Evolutionary conservation across 2,329 filamentous ascomycete species (phyloP).

Genomic region (Alternaria sp.): DNA sequence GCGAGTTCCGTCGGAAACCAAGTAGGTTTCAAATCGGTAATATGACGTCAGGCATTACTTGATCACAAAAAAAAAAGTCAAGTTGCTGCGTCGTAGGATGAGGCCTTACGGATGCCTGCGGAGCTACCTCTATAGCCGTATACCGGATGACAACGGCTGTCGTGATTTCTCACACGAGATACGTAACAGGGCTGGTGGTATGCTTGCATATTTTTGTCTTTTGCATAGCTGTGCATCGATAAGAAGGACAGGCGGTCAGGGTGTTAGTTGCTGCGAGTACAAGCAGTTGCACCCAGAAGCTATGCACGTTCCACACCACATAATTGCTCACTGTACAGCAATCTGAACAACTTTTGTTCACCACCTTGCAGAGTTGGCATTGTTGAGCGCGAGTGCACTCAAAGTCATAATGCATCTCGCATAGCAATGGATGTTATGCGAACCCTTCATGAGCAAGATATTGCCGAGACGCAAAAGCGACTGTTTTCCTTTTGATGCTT

Average conservation of each 20-base stretch:
- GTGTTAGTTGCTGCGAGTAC: not conserved
- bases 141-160: not conserved
- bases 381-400: not conserved
- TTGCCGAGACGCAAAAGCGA: not conserved
- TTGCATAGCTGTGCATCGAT: not conserved
- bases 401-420: not conserved
- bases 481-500: not conserved
- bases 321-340: not conserved
- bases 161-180: not conserved
- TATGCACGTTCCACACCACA: not conserved
- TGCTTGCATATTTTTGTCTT: not conserved
- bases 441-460: not conserved
- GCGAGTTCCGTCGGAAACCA: constrained; percentile 13
- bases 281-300: not conserved
- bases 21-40: constrained; percentile 26
- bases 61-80: constrained; percentile 17
- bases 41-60: constrained; percentile 27
- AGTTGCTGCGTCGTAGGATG: not conserved
- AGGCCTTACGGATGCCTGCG: not conserved
- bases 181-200: not conserved
- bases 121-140: not conserved
- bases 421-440: not conserved
- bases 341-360: not conserved
- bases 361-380: not conserved
- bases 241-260: not conserved